These are phyloP conservation scores for Epichloe sibirici DNA, from an alignment of 2,329 filamentous ascomycete species.

Conservation along the genomic window DNA sequence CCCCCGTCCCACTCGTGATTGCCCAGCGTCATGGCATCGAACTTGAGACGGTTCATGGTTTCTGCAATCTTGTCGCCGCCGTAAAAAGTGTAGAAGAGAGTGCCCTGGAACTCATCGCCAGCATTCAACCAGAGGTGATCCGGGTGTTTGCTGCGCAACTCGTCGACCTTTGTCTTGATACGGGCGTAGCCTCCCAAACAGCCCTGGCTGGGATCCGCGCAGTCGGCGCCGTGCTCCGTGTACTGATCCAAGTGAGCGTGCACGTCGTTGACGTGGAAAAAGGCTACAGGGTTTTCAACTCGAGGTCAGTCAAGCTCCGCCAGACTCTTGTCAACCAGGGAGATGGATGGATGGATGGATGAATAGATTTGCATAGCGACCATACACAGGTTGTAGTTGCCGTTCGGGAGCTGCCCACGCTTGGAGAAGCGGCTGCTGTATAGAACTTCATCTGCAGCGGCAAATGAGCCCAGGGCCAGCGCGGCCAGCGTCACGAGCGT, in stretches of 20 bases:
- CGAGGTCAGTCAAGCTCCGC: not conserved
- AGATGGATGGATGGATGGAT: not conserved
- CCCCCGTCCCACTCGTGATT: conserved; percentile 58
- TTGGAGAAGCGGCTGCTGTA: conserved; percentile 5
- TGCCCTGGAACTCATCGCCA: conserved; percentile 60
- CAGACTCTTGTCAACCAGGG: not conserved
- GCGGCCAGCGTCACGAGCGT: conserved; percentile 1
- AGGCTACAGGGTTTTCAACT: conserved; percentile 24
- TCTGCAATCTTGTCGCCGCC: conserved; percentile 56
- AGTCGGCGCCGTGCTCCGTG: conserved; percentile 48
- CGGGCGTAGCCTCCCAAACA: conserved; percentile 55
- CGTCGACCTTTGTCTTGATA: conserved; percentile 47
- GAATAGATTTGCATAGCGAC: not conserved
- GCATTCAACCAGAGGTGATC: conserved; percentile 52
- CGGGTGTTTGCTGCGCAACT: conserved; percentile 42
- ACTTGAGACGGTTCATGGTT: conserved; percentile 51
- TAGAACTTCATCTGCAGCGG: conserved; percentile 5
- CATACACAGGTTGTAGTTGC: conserved; percentile 6
- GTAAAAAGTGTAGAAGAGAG: conserved; percentile 55
- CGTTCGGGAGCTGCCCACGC: conserved; percentile 5
- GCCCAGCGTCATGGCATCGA: conserved; percentile 55
- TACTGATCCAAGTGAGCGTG: conserved; percentile 56
- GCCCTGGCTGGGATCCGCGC: conserved; percentile 39
- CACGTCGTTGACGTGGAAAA: conserved; percentile 60
- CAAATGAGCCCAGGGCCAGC: conserved; percentile 2